Evolutionary conservation across 2,329 filamentous ascomycete species (phyloP).

Genomic region (Epicoccum sorghinum): DNA sequence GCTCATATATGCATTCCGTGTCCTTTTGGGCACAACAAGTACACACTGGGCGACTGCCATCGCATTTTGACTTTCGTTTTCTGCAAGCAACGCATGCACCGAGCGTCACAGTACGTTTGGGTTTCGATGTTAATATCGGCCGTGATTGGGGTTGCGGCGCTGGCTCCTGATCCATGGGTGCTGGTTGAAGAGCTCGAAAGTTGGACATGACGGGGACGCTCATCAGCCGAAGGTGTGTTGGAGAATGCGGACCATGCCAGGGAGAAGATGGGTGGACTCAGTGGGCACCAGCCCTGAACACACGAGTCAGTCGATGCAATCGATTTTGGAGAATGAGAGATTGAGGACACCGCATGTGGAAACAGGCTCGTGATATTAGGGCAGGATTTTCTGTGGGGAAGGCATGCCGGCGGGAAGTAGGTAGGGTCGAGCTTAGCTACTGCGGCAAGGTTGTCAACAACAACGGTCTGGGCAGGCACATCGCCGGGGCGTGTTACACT

Average conservation of each 20-base stretch:
- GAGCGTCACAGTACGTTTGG: conserved; percentile 44
- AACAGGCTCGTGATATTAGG: conserved; percentile 12
- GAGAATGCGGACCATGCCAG: conserved; percentile 7
- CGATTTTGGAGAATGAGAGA: conserved; percentile 6
- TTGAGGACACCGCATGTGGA: conserved; percentile 13
- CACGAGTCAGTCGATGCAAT: conserved; percentile 6
- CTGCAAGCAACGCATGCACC: conserved; percentile 44
- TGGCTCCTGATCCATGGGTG: conserved; percentile 38
- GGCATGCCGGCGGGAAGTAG: conserved; percentile 19
- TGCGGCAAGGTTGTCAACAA: conserved; percentile 6
- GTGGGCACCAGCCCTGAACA: conserved; percentile 1
- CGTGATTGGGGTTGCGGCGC: conserved; percentile 29
- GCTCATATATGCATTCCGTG: conserved; percentile 40
- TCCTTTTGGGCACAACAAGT: conserved; percentile 43
- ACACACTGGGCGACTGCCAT: conserved; percentile 39
- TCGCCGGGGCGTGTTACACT: conserved; percentile 5
- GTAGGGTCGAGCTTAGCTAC: conserved; percentile 15
- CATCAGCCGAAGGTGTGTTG: conserved; percentile 2
- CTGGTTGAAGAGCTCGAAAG: conserved; percentile 41
- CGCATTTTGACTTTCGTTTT: conserved; percentile 45
- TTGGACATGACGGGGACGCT: conserved; percentile 29
- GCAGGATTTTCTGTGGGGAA: conserved; percentile 34
- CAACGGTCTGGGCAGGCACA: conserved; percentile 3
- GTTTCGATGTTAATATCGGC: conserved; percentile 35
- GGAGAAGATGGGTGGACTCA: neutral